Percentiles rank a stretch among this genome's conserved stretches.
Conservation (phyloP, 1,284 basidiomycete genomes). For the Ganoderma leucocontextum region DNA sequence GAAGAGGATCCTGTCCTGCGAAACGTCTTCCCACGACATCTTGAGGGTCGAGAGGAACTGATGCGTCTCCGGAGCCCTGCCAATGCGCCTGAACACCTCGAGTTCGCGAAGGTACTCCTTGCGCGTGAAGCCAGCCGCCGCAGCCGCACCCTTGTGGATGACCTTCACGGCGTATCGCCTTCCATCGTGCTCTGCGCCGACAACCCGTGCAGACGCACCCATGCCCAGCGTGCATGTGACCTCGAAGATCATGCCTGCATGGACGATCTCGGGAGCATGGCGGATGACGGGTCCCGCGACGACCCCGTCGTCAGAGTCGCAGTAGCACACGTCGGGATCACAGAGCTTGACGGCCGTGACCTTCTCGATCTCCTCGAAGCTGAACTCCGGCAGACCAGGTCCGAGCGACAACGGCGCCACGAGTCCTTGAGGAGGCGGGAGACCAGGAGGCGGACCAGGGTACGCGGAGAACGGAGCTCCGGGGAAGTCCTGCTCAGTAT, state of each 20-base stretch:
- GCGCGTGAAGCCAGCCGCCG: neutral
- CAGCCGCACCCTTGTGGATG: conserved; percentile 6
- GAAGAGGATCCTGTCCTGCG: conserved; percentile 10
- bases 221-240: neutral
- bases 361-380: neutral
- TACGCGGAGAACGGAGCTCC: neutral
- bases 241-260: conserved; percentile 1
- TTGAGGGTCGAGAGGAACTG: conserved; percentile 12
- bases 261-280: neutral
- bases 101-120: conserved; percentile 5
- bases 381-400: neutral
- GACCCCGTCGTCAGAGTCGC: neutral
- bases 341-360: neutral
- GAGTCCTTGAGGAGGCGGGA: neutral
- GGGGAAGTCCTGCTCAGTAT: neutral
- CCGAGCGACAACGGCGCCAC: neutral
- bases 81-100: neutral
- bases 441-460: conserved; percentile 4
- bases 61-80: neutral
- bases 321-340: neutral
- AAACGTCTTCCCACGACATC: conserved; percentile 17
- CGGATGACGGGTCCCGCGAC: neutral
- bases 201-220: conserved; percentile 5
- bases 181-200: conserved; percentile 5
- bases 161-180: conserved; percentile 14